phyloP scores from a whole-genome alignment of 352 stramenopile species.

The Aphanomyces astaci region DNA sequence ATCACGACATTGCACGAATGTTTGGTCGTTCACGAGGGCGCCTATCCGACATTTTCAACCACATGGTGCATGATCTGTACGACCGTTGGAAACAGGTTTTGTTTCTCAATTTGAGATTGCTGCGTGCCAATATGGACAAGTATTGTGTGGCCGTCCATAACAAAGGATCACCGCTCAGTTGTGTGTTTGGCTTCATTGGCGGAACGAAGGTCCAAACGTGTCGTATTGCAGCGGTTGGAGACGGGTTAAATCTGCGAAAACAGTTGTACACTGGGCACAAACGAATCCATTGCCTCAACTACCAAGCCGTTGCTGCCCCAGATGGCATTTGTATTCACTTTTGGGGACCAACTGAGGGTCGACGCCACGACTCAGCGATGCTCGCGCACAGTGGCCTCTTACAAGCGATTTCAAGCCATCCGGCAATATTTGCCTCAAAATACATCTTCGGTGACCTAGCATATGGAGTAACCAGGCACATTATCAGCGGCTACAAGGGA shows the following conservation, averaged over 20 bases:
- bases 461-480: conserved; percentile 3
- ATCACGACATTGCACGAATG: not conserved
- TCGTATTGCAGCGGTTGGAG: not conserved
- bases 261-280: conserved; percentile 17
- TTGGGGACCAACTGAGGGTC: not conserved
- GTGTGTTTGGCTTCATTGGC: conserved; percentile 15
- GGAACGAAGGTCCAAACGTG: conserved; percentile 7
- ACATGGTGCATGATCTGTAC: not conserved
- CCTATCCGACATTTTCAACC: conserved; percentile 2
- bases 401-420: not conserved
- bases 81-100: not conserved
- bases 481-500: conserved; percentile 13
- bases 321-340: conserved; percentile 6
- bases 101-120: not conserved
- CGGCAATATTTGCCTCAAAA: not conserved
- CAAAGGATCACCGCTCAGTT: not conserved
- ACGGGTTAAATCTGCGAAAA: conserved; percentile 9
- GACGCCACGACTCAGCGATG: conserved; percentile 8
- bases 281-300: conserved; percentile 11
- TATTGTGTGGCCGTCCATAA: not conserved
- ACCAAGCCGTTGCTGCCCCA: conserved; percentile 5
- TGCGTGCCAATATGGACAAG: not conserved
- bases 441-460: conserved; percentile 10
- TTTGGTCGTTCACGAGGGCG: not conserved
- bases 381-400: not conserved